Evolutionary conservation across 2,329 filamentous ascomycete species (phyloP), one percentile per base, ranked within the genome.

Genomic region (Drechslerella coelobrocha): DNA sequence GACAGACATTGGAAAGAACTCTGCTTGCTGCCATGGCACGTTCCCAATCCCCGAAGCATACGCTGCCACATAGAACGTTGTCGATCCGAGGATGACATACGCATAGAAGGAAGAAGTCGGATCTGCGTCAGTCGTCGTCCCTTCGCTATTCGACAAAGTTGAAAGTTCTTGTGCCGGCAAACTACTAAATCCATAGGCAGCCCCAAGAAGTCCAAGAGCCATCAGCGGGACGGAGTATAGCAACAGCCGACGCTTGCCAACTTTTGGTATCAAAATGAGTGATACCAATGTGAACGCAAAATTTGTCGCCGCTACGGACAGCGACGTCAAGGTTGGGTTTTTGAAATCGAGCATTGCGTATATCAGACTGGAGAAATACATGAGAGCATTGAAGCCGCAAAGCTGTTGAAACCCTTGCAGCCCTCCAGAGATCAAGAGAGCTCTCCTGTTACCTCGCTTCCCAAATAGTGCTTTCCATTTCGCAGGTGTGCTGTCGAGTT

Each of bases 21-120:
- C 93, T 75, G 88, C 91, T 80, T 96, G 92, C 24, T 73, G 73
- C 93, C 93, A 97, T 0, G 93, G 92, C 1, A 97, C 91, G 75
- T 92, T 95, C 7, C 93, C 93, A 1, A 97, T 83, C 1, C 93
- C 93, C 1, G 92, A 82, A 0, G 93, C 93, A 77, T 95, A 97
- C 0, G 88, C 84, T 7, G 90, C 89, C 1, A 96, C 92, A 78
- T 95, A 97, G 6, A 91, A 75, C 78, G 92, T 88, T 78, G 97
- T 88, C 73, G 89, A 89, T 41, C 85, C 73, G 1, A 97, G 84
- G 45, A 97, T 88, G 17, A 88, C 59, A 34, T 71, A 71, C n/a
- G 77, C 26, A 81, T 63, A 71, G 26, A 75, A 68, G 34, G 75
- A 29, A 48, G 77, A 74, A 31, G 65, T 39, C 19, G 74, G 51